These are phyloP conservation scores for Arthroderma uncinatum DNA, from an alignment of 2,329 filamentous ascomycete species.

Conservation along the genomic window DNA sequence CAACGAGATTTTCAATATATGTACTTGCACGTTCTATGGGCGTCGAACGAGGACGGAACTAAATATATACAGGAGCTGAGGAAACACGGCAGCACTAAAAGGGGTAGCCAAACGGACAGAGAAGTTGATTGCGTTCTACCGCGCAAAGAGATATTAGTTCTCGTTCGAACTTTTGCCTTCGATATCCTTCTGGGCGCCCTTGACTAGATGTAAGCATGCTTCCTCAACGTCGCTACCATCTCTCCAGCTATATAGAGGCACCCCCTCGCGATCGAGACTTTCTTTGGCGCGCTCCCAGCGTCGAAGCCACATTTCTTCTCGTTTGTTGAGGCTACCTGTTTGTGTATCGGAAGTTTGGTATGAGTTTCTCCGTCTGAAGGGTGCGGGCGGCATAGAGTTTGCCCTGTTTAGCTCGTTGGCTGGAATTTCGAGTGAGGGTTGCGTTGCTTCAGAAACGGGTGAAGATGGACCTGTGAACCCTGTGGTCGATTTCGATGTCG, in stretches of 20 bases:
- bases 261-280: constrained; percentile 32
- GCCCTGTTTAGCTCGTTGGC: constrained; percentile 17
- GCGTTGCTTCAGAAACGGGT: constrained; percentile 3
- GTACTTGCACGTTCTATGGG: too few relatives aligned
- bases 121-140: not conserved
- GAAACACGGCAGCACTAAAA: too few relatives aligned
- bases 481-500: constrained; percentile 10
- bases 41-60: too few relatives aligned
- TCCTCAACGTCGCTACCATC: constrained; percentile 37
- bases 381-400: constrained; percentile 19
- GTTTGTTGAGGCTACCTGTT: constrained; percentile 30
- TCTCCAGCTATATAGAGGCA: constrained; percentile 38
- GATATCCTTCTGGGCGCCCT: constrained; percentile 27
- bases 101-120: too few relatives aligned
- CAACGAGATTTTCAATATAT: too few relatives aligned
- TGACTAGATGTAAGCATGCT: constrained; percentile 34
- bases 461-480: not conserved
- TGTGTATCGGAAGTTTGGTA: constrained; percentile 9
- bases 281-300: constrained; percentile 38
- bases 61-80: too few relatives aligned
- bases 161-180: not conserved
- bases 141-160: not conserved
- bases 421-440: constrained; percentile 3
- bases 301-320: constrained; percentile 39
- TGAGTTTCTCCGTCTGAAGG: constrained; percentile 3